Conservation (phyloP, 2,329 filamentous ascomycete species). For the Ophiobolus disseminans region DNA sequence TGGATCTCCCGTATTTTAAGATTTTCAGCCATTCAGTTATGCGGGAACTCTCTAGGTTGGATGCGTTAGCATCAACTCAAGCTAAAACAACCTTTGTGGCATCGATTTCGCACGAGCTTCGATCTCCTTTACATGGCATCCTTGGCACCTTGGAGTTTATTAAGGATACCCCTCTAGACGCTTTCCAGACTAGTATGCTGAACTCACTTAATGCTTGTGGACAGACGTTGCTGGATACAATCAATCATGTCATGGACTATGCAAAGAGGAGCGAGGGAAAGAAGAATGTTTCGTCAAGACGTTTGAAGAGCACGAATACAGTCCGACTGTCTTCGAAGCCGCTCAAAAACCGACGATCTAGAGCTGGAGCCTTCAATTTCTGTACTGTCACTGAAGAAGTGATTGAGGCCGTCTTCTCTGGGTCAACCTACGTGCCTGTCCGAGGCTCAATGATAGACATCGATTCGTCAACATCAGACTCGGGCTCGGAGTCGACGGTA, state of each 20-base stretch:
- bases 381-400: conserved; percentile 30
- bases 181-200: conserved; percentile 54
- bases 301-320: conserved; percentile 36
- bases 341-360: conserved; percentile 29
- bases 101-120: conserved; percentile 60
- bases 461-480: conserved; percentile 6
- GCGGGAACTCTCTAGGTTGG: conserved; percentile 62
- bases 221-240: conserved; percentile 57
- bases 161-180: conserved; percentile 52
- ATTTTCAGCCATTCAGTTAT: conserved; percentile 59
- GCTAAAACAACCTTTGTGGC: conserved; percentile 62
- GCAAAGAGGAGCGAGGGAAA: conserved; percentile 33
- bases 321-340: conserved; percentile 40
- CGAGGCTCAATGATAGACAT: conserved; percentile 13
- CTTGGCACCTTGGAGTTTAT: conserved; percentile 59
- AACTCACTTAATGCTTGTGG: conserved; percentile 54
- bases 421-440: conserved; percentile 42
- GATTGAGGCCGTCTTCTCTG: conserved; percentile 34
- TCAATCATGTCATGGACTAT: conserved; percentile 44
- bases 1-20: conserved; percentile 46
- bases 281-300: conserved; percentile 49
- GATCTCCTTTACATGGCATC: conserved; percentile 52
- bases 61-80: conserved; percentile 54
- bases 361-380: conserved; percentile 29
- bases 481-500: conserved; percentile 1